Conservation (phyloP, 345 rosid species). For the Rubroshorea leprosula region DNA sequence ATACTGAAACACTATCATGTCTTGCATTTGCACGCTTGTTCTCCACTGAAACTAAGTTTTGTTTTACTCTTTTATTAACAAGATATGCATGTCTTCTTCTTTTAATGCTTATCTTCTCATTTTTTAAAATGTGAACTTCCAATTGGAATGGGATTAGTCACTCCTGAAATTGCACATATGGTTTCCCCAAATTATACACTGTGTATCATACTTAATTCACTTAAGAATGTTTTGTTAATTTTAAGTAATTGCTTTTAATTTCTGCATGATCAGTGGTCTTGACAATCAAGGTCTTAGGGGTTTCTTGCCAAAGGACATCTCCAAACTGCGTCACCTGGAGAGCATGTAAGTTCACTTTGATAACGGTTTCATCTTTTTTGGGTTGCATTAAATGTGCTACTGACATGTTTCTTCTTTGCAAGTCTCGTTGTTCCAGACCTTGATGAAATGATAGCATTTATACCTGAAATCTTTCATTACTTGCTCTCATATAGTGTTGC, state of each 20-base stretch:
- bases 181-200: too few relatives aligned
- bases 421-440: not conserved
- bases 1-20: not conserved
- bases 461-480: not conserved
- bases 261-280: constrained; percentile 56
- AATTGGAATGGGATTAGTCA: too few relatives aligned
- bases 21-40: not conserved
- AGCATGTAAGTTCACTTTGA: constrained; percentile 61
- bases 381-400: not conserved
- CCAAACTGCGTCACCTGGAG: constrained; percentile 64
- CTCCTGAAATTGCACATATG: too few relatives aligned
- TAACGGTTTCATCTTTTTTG: constrained; percentile 8
- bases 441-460: not conserved
- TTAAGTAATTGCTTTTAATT: constrained; percentile 10
- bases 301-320: constrained; percentile 65
- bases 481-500: constrained; percentile 3
- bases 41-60: not conserved
- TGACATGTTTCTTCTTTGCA: not conserved
- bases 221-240: not conserved
- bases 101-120: too few relatives aligned
- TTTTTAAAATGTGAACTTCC: too few relatives aligned
- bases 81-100: too few relatives aligned
- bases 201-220: not conserved
- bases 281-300: constrained; percentile 89
- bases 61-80: too few relatives aligned